Evolutionary conservation across 192 early-diverging fungal genomes (phyloP).

Genomic region (Chytriomyces hyalinus): DNA sequence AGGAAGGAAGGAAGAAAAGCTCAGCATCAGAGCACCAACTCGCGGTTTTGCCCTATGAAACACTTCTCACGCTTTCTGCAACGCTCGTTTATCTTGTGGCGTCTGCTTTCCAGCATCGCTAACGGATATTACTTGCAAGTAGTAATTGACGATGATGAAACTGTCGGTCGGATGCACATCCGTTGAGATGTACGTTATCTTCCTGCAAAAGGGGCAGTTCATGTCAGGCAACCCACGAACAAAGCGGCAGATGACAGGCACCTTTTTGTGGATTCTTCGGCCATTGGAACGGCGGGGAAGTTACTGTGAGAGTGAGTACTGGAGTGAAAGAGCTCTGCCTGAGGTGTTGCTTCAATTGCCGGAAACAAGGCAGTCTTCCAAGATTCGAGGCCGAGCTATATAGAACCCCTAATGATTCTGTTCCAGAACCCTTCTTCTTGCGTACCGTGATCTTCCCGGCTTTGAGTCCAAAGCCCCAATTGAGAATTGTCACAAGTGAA

Average conservation of each 20-base stretch:
- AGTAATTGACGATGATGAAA: slow-evolving; percentile 58
- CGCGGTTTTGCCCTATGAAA: not conserved
- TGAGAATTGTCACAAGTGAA: too few species aligned
- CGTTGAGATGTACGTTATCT: slow-evolving; percentile 53
- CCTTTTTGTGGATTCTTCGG: slow-evolving; percentile 13
- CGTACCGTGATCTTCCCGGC: too few species aligned
- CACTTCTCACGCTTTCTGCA: slow-evolving; percentile 54
- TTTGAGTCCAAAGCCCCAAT: too few species aligned
- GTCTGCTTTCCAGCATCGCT: slow-evolving; percentile 51
- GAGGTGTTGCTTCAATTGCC: too few species aligned
- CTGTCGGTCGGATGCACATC: slow-evolving; percentile 59
- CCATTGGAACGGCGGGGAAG: not conserved
- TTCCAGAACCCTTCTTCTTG: too few species aligned
- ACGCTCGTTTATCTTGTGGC: slow-evolving; percentile 45
- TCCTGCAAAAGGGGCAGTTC: slow-evolving; percentile 37
- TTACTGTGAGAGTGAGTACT: too few species aligned
- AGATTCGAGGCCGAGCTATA: too few species aligned
- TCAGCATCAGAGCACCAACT: too few species aligned
- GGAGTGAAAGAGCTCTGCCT: too few species aligned
- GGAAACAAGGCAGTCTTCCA: too few species aligned
- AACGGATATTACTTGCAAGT: slow-evolving; percentile 49
- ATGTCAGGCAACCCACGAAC: not conserved
- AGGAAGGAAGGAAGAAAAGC: too few species aligned
- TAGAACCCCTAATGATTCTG: too few species aligned
- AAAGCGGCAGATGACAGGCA: not conserved